Evolutionary conservation across 2,329 filamentous ascomycete genomes (phyloP).

Genomic region (Penicillium sp.): DNA sequence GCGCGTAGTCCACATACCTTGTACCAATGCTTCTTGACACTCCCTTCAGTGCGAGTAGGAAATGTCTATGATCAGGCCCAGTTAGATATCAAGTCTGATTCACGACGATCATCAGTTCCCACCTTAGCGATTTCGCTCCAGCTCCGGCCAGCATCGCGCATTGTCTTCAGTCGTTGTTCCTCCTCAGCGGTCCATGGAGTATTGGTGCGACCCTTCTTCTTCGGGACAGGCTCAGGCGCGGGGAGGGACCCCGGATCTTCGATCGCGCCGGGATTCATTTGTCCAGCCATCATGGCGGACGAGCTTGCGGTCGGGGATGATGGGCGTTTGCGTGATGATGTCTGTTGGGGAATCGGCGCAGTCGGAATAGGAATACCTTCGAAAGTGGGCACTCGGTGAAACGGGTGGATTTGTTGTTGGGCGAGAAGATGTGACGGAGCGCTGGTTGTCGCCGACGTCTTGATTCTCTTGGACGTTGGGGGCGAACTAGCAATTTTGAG

Average conservation of each 20-base stretch:
- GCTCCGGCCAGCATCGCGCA: slow-evolving; percentile 89
- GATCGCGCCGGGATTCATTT: slow-evolving; percentile 30
- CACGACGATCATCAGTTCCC: neutral
- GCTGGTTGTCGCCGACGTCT: slow-evolving; percentile 38
- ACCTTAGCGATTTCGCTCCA: slow-evolving; percentile 99
- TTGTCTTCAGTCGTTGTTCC: slow-evolving; percentile 86
- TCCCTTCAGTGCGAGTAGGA: slow-evolving; percentile 88
- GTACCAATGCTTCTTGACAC: slow-evolving; percentile 99
- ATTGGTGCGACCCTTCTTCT: slow-evolving; percentile 95
- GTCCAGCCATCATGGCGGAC: slow-evolving; percentile 38
- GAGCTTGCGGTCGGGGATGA: slow-evolving; percentile 39
- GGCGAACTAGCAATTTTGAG: slow-evolving; percentile 32
- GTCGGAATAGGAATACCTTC: slow-evolving; percentile 44
- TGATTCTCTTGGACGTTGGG: slow-evolving; percentile 44
- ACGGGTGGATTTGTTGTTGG: slow-evolving; percentile 40
- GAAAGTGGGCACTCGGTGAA: slow-evolving; percentile 35
- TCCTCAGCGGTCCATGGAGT: slow-evolving; percentile 97
- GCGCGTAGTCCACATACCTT: slow-evolving; percentile 61
- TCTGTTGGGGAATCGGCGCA: slow-evolving; percentile 30
- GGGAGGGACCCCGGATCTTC: slow-evolving; percentile 27
- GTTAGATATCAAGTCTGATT: neutral
- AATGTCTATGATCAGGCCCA: slow-evolving; percentile 64
- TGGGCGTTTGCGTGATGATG: slow-evolving; percentile 44
- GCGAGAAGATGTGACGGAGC: slow-evolving; percentile 37
- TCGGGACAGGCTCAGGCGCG: slow-evolving; percentile 33